Conservation (phyloP, 2,329 filamentous ascomycete species). For the Cryphonectria nitschkei region DNA sequence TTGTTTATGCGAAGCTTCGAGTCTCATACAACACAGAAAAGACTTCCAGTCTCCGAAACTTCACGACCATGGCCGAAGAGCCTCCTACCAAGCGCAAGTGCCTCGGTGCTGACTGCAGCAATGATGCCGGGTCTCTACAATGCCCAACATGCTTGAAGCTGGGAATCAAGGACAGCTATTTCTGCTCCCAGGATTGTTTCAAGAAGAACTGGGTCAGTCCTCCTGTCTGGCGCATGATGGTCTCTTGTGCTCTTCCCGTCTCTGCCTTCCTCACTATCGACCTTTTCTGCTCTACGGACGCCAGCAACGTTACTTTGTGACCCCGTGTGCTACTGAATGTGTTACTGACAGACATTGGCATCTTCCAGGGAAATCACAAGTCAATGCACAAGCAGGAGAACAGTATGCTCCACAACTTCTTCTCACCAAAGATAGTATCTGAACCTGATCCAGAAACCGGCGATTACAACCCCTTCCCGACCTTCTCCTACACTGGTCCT, state of each 20-base stretch:
- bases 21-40: neutral
- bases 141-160: constrained; percentile 95
- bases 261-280: constrained; percentile 4
- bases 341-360: constrained; percentile 30
- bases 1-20: neutral
- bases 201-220: constrained; percentile 92
- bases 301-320: neutral
- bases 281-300: neutral
- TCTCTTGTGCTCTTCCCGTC: constrained; percentile 5
- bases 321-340: neutral
- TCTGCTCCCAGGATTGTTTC: constrained; percentile 98
- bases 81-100: constrained; percentile 69
- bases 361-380: constrained; percentile 76
- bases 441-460: constrained; percentile 90
- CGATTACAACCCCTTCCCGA: constrained; percentile 89
- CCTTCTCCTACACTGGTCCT: constrained; percentile 78
- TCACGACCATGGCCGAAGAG: constrained; percentile 50
- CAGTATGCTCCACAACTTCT: constrained; percentile 72
- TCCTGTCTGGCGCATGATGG: constrained; percentile 5
- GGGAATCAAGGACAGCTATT: constrained; percentile 86
- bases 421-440: constrained; percentile 83
- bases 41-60: constrained; percentile 10
- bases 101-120: constrained; percentile 79
- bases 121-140: constrained; percentile 83
- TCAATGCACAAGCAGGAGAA: constrained; percentile 78